Evolutionary conservation across 1,139 yeast species (phyloP), one percentile per base, ranked within the genome.

Genomic region (Nakaseomyces bracarensis): DNA sequence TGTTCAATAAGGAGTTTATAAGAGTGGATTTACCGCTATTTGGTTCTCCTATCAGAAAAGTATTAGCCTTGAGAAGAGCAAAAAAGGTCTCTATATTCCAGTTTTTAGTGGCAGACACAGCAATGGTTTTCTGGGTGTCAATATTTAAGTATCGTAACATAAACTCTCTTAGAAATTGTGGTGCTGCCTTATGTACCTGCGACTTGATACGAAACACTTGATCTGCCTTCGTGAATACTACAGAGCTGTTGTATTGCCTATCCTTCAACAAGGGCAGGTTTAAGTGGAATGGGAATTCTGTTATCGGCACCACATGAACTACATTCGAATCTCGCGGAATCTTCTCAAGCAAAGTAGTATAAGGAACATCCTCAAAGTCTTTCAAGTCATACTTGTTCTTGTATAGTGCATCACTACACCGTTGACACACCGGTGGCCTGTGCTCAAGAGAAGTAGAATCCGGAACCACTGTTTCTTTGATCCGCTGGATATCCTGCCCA

Each of bases 11-110:
- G n/a, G 74, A 57, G 50, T 71, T 74, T 2, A 81, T 69, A 22
- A 86, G 56, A 1, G 82, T 69, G 1, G 93, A 77, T 58, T 86
- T 86, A 1, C 96, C 96, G 13, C 77, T 70, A 55, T 85, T 85
- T 8, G 84, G 77, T 49, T 72, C 71, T 1, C 96, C 96, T 10
- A 85, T 66, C 27, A 86, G 60, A 54, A 76, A 81, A 21, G 77
- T 69, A 6, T 64, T 54, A 1, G 74, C 69, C 20, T 48, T 51
- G 34, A 76, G 57, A 9, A 57, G 50, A 2, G 61, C 43, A 22
- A 55, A 54, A 18, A 74, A 50, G 1, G 57, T 54, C 5, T 63
- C 60, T 4, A 74, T 53, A 37, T 74, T 72, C 89, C 87, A 80
- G 28, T 67, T 66, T 27, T 63, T 65, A 14, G 63, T 58, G 0